phyloP scores from a whole-genome alignment of 2,329 filamentous ascomycete species.

The Xylariaceae sp. region DNA sequence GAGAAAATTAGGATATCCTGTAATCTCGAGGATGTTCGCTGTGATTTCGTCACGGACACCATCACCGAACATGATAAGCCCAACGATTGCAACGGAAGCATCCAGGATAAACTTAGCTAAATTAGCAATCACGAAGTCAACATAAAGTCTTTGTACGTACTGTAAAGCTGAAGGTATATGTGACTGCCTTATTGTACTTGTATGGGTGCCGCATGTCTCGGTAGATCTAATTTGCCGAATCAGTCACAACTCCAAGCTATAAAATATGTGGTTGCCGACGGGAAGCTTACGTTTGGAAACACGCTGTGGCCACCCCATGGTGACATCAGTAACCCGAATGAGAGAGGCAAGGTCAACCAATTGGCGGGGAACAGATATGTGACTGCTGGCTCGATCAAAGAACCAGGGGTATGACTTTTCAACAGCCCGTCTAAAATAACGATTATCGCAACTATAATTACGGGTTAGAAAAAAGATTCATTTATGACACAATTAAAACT shows the following conservation, averaged over 20 bases:
- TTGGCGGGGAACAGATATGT: constrained; percentile 82
- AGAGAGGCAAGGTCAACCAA: constrained; percentile 82
- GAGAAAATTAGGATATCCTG: constrained; percentile 68
- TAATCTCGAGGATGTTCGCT: constrained; percentile 74
- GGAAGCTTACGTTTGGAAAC: constrained; percentile 67
- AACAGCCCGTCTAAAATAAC: constrained; percentile 82
- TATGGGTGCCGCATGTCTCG: constrained; percentile 68
- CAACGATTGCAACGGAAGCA: constrained; percentile 73
- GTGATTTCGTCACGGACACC: constrained; percentile 85
- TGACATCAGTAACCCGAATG: constrained; percentile 85
- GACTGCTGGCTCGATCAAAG: constrained; percentile 71
- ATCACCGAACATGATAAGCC: constrained; percentile 93
- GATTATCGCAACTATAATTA: constrained; percentile 66
- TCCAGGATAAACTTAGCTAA: constrained; percentile 67
- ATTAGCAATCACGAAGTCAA: constrained; percentile 5
- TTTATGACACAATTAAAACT: constrained; percentile 34
- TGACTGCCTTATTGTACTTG: constrained; percentile 68
- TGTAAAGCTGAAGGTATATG: constrained; percentile 80
- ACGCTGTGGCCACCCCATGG: constrained; percentile 61
- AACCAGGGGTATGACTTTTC: constrained; percentile 76
- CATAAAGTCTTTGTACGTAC: constrained; percentile 38
- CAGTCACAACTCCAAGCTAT: neutral
- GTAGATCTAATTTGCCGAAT: constrained; percentile 43
- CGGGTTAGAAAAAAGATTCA: constrained; percentile 1
- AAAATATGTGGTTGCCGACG: no score